Evolutionary conservation across 2,329 filamentous ascomycete genomes (phyloP).

Genomic region (Botrytis hyacinthi): DNA sequence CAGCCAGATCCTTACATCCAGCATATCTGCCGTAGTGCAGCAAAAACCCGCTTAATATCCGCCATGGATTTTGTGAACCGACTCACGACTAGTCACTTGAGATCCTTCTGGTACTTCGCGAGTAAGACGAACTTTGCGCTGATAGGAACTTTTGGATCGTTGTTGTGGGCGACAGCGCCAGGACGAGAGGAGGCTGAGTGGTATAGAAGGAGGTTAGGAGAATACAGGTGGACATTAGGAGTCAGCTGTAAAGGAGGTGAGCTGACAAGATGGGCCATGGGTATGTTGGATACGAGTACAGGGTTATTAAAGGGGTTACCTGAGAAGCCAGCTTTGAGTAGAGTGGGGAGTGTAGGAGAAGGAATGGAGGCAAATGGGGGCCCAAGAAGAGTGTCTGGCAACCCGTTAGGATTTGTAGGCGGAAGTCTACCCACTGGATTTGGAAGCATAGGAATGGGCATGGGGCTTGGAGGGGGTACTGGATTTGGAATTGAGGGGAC

Average conservation of each 20-base stretch:
- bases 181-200: conserved; percentile 88
- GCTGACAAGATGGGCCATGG: conserved; percentile 70
- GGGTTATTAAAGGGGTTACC: conserved; percentile 67
- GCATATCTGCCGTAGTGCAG: conserved; percentile 89
- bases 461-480: conserved; percentile 5
- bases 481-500: conserved; percentile 16
- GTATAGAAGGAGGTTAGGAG: conserved; percentile 78
- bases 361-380: not conserved
- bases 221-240: conserved; percentile 91
- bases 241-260: conserved; percentile 68
- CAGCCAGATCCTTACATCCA: conserved; percentile 75
- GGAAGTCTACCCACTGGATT: conserved; percentile 6
- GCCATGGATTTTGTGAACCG: conserved; percentile 98
- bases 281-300: conserved; percentile 71
- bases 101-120: conserved; percentile 90
- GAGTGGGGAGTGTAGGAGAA: conserved; percentile 42
- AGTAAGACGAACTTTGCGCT: conserved; percentile 90
- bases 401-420: conserved; percentile 8
- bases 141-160: conserved; percentile 88
- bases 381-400: not conserved
- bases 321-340: conserved; percentile 66
- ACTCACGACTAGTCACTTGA: conserved; percentile 78
- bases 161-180: conserved; percentile 86
- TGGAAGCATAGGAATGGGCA: not conserved
- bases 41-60: conserved; percentile 89